These are phyloP conservation scores for Vachellia collinsii DNA, from an alignment of 306 rosid genomes.

Conservation along the genomic window DNA sequence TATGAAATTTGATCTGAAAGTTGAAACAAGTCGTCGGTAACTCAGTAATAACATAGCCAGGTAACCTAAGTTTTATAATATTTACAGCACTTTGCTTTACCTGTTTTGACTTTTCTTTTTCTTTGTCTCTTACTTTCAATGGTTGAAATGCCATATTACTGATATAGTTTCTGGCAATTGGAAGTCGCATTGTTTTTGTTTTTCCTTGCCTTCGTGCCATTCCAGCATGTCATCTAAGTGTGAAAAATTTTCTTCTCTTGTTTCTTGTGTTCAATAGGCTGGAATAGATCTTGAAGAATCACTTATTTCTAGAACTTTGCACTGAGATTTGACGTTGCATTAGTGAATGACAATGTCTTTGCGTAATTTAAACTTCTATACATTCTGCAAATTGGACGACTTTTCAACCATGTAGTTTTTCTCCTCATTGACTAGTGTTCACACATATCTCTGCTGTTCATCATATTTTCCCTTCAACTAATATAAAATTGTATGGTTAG, in stretches of 20 bases:
- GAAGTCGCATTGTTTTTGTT: neutral
- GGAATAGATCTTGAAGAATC: constrained; percentile 1
- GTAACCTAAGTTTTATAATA: neutral
- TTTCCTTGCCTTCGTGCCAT: neutral
- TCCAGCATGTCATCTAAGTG: neutral
- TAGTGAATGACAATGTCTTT: neutral
- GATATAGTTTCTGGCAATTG: constrained; percentile 1
- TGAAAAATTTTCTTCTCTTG: neutral
- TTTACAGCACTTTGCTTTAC: neutral
- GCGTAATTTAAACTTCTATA: neutral
- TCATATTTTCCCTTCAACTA: neutral
- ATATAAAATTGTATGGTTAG: constrained; percentile 16
- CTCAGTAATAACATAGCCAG: neutral
- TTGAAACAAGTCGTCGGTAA: no score
- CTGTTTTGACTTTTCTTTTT: neutral
- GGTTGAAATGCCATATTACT: neutral
- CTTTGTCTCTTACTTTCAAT: neutral
- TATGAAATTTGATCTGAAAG: neutral
- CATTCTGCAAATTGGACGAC: neutral
- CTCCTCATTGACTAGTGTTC: neutral
- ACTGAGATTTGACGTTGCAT: neutral
- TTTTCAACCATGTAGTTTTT: constrained; percentile 2
- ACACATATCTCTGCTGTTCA: neutral
- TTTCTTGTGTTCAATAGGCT: constrained; percentile 13
- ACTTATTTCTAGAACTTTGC: constrained; percentile 6